These are phyloP conservation scores for Plasmopara viticola DNA, from an alignment of 352 stramenopile genomes.

Conservation along the genomic window DNA sequence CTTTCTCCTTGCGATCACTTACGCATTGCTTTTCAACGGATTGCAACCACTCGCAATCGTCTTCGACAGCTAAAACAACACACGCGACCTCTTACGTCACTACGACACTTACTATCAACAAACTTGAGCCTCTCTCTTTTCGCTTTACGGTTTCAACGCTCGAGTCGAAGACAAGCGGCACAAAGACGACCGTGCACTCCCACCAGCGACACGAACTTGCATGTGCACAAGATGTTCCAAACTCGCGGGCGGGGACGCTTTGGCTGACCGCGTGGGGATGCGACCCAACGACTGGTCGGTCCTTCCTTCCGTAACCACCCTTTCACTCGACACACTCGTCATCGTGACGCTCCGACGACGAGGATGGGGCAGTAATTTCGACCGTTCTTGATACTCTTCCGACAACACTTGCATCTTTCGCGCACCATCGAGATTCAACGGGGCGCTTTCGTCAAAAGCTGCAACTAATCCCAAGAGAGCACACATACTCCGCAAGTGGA, in stretches of 20 bases:
- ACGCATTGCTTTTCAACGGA: no score
- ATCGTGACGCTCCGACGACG: conserved; percentile 78
- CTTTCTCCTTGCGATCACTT: no score
- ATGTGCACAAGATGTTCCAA: conserved; percentile 82
- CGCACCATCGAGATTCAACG: conserved; percentile 74
- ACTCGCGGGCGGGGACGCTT: conserved; percentile 60
- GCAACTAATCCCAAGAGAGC: conserved; percentile 81
- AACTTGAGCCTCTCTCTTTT: background rate
- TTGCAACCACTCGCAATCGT: no score
- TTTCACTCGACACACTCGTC: conserved; percentile 46
- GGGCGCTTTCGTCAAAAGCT: conserved; percentile 68
- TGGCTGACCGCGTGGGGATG: conserved; percentile 1
- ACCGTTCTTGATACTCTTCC: conserved; percentile 81
- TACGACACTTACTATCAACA: conserved; percentile 22
- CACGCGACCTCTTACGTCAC: conserved; percentile 30
- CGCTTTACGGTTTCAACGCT: background rate
- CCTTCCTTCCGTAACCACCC: background rate
- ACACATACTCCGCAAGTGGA: conserved; percentile 93
- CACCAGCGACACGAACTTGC: conserved; percentile 69
- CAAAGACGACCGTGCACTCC: conserved; percentile 36
- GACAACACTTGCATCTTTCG: conserved; percentile 86
- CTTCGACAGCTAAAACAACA: conserved; percentile 34
- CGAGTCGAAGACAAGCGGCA: conserved; percentile 44
- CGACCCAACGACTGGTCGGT: no score
- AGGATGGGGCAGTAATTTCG: conserved; percentile 63